A percentile compares a stretch with the other conserved stretches of the same genome.
phyloP scores from a whole-genome alignment of 495 filamentous ascomycete species.

The Podospora pseudopauciseta region DNA sequence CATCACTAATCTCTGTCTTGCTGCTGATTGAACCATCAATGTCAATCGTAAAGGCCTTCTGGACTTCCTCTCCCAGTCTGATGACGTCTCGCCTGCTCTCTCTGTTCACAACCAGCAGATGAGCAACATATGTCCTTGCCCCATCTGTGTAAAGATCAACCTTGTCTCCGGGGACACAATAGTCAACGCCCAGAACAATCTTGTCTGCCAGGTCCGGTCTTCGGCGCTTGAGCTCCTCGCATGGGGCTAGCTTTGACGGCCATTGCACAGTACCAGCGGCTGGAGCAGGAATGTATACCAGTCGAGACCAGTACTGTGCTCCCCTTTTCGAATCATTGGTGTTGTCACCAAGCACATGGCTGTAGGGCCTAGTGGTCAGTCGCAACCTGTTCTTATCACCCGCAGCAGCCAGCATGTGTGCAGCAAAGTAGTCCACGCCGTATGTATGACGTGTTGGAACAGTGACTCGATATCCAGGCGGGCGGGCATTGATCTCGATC shows the following conservation, averaged over 20 bases:
- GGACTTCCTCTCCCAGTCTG: constrained; percentile 24
- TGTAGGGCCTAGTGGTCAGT: constrained; percentile 28
- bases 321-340: background rate
- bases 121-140: constrained; percentile 27
- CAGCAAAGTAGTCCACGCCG: constrained; percentile 42
- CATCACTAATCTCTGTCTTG: background rate
- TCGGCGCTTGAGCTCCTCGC: constrained; percentile 27
- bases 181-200: constrained; percentile 27
- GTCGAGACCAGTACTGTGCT: constrained; percentile 29
- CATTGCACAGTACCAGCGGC: constrained; percentile 19
- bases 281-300: constrained; percentile 32
- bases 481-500: constrained; percentile 41
- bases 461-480: constrained; percentile 33
- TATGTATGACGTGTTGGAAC: constrained; percentile 32
- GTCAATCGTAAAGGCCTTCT: constrained; percentile 16
- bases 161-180: constrained; percentile 21
- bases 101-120: constrained; percentile 24
- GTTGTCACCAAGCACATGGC: background rate
- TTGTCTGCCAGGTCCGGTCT: constrained; percentile 23
- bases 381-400: constrained; percentile 28
- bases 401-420: constrained; percentile 33
- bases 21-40: constrained; percentile 4
- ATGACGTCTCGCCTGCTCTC: constrained; percentile 26
- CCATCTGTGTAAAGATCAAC: constrained; percentile 25
- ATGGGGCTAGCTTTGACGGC: constrained; percentile 18